A percentile compares a stretch with the other conserved stretches of the same genome.
Conservation (phyloP, 2,329 filamentous ascomycete genomes). For the Monosporascus sp. region DNA sequence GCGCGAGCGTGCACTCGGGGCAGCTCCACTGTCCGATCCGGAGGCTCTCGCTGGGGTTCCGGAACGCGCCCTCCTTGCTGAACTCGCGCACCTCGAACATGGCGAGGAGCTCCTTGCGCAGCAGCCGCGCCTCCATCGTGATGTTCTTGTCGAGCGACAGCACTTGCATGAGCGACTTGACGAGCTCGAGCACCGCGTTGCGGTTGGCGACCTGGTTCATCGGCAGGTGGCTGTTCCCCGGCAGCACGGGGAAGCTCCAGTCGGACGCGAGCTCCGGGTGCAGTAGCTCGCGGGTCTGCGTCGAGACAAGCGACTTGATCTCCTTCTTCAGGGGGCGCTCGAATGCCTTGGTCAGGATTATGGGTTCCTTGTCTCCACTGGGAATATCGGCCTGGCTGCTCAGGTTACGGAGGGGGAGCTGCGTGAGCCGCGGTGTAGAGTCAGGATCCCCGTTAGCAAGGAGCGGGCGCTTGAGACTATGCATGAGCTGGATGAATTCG, state of each 20-base stretch:
- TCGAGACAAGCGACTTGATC: constrained; percentile 72
- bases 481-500: constrained; percentile 94
- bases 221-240: constrained; percentile 61
- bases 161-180: constrained; percentile 91
- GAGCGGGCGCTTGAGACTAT: constrained; percentile 68
- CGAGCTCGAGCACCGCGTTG: constrained; percentile 82
- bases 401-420: constrained; percentile 50
- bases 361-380: constrained; percentile 53
- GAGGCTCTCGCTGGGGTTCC: constrained; percentile 75
- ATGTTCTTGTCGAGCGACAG: constrained; percentile 88
- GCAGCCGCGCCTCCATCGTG: constrained; percentile 76
- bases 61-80: constrained; percentile 78
- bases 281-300: constrained; percentile 82
- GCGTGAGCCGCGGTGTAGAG: constrained; percentile 53
- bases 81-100: constrained; percentile 96
- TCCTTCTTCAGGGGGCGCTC: constrained; percentile 89
- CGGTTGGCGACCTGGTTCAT: constrained; percentile 32
- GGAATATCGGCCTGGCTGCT: constrained; percentile 43
- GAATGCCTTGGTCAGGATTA: constrained; percentile 75
- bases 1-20: constrained; percentile 81
- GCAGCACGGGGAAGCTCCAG: constrained; percentile 78
- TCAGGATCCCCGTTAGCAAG: constrained; percentile 40
- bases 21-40: constrained; percentile 75
- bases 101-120: constrained; percentile 82
- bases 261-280: constrained; percentile 84